Percentiles rank a stretch among this genome's conserved stretches.
Evolutionary conservation across 768 basidiomycete genomes (phyloP).

Genomic region (Auricularia cornea): DNA sequence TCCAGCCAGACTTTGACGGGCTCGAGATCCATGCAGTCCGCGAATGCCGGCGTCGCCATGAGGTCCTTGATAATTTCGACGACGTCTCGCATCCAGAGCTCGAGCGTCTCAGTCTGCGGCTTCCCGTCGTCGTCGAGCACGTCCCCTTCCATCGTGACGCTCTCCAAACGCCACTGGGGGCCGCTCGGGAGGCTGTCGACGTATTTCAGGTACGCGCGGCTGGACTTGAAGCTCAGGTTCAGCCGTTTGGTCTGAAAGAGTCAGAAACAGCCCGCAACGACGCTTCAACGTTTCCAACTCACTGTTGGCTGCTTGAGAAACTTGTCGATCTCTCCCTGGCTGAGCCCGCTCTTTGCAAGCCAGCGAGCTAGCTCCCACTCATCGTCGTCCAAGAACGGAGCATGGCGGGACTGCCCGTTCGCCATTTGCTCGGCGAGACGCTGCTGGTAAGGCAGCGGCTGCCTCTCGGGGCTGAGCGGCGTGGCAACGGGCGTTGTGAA

Average conservation of each 20-base stretch:
- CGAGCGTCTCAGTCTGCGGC: background rate
- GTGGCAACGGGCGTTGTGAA: no score
- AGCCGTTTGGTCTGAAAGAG: background rate
- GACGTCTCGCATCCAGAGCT: conserved; percentile 19
- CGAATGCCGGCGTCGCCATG: conserved; percentile 14
- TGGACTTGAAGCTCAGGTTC: background rate
- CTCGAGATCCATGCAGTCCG: conserved; percentile 4
- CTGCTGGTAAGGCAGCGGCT: no score
- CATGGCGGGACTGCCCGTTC: background rate
- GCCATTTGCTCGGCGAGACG: no score
- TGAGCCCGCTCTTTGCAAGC: background rate
- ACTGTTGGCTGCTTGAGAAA: background rate
- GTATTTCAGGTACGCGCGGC: background rate
- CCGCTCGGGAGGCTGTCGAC: background rate
- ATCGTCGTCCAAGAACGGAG: background rate
- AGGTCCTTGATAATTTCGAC: conserved; percentile 21
- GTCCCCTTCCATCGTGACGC: background rate
- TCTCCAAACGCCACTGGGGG: background rate
- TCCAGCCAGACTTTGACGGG: conserved; percentile 7
- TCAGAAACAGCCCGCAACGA: background rate
- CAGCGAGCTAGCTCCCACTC: background rate
- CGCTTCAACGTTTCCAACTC: no score
- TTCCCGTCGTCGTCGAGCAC: background rate
- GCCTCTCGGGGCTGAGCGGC: no score
- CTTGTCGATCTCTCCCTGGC: background rate